Percentiles rank a stretch among this genome's conserved stretches.
Evolutionary conservation across 768 basidiomycete species (phyloP).

Genomic region (Lactifluus rugatus): DNA sequence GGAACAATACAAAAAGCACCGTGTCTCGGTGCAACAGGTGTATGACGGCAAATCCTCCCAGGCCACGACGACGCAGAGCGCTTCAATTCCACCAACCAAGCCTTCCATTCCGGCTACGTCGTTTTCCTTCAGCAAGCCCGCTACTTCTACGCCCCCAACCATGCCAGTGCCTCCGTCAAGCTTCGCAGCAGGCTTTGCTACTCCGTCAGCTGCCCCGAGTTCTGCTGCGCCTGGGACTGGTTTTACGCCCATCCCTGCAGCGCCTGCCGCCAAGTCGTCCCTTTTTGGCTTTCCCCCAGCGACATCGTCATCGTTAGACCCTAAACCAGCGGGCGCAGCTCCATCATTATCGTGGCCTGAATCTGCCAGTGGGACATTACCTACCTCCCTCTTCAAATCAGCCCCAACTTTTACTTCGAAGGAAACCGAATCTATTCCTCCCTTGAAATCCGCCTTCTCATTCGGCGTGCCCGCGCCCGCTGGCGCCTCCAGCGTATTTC

Average conservation of each 20-base stretch:
- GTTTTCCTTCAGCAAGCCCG: background rate
- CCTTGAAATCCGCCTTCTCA: conserved; percentile 13
- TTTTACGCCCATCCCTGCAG: conserved; percentile 17
- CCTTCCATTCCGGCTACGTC: background rate
- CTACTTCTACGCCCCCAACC: conserved; percentile 11
- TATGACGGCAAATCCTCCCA: conserved; percentile 32
- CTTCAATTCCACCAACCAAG: background rate
- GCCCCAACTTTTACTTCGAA: background rate
- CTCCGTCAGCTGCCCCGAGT: conserved; percentile 21
- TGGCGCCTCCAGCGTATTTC: background rate
- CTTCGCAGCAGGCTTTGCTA: conserved; percentile 31
- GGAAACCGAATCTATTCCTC: background rate
- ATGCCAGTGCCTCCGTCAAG: conserved; percentile 33
- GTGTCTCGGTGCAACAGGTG: conserved; percentile 46
- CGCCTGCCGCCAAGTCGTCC: conserved; percentile 17
- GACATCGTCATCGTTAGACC: conserved; percentile 1
- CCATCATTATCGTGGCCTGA: background rate
- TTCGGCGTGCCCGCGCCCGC: conserved; percentile 1
- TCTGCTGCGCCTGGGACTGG: conserved; percentile 24
- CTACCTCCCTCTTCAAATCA: conserved; percentile 1
- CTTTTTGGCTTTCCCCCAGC: conserved; percentile 7
- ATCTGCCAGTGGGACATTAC: background rate
- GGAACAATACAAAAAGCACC: conserved; percentile 49
- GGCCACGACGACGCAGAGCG: background rate
- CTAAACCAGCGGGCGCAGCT: background rate